These are phyloP conservation scores for Hypoxylon sp. DNA, from an alignment of 2,329 filamentous ascomycete species.

Conservation along the genomic window DNA sequence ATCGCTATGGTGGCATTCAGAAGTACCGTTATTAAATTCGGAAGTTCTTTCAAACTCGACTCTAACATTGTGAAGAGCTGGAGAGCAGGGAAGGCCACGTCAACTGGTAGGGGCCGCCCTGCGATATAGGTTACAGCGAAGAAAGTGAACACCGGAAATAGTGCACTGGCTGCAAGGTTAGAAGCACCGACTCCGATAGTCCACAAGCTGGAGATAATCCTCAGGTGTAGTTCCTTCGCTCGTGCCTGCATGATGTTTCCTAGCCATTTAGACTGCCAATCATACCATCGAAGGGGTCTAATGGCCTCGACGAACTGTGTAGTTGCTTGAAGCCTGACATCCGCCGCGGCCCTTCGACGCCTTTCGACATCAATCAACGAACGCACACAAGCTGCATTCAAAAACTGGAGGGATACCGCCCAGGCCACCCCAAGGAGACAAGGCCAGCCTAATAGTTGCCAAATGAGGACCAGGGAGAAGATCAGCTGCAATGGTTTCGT, in stretches of 20 bases:
- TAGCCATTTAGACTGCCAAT: conserved; percentile 85
- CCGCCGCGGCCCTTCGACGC: conserved; percentile 79
- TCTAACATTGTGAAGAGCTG: conserved; percentile 85
- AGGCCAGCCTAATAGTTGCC: conserved; percentile 84
- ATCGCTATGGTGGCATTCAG: conserved; percentile 89
- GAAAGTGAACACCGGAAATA: conserved; percentile 86
- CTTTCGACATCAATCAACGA: conserved; percentile 78
- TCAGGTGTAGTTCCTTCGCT: conserved; percentile 75
- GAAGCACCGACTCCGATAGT: conserved; percentile 75
- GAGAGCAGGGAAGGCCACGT: conserved; percentile 89
- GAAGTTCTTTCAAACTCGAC: conserved; percentile 79
- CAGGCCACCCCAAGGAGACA: conserved; percentile 81
- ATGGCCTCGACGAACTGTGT: conserved; percentile 91
- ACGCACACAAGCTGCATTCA: conserved; percentile 79
- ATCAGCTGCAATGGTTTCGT: conserved; percentile 83
- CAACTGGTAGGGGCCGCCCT: conserved; percentile 77
- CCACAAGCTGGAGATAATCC: conserved; percentile 75
- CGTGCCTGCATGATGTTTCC: conserved; percentile 77
- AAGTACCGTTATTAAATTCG: conserved; percentile 80
- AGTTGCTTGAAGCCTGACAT: conserved; percentile 83
- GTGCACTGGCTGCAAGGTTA: conserved; percentile 78
- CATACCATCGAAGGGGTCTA: conserved; percentile 84
- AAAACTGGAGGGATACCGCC: conserved; percentile 75
- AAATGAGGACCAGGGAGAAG: conserved; percentile 80
- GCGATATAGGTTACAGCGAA: conserved; percentile 84